Percentiles rank a stretch among this genome's conserved stretches.
These are phyloP conservation scores for Primulina eburnea DNA, from an alignment of 257 asterid species.

Conservation along the genomic window DNA sequence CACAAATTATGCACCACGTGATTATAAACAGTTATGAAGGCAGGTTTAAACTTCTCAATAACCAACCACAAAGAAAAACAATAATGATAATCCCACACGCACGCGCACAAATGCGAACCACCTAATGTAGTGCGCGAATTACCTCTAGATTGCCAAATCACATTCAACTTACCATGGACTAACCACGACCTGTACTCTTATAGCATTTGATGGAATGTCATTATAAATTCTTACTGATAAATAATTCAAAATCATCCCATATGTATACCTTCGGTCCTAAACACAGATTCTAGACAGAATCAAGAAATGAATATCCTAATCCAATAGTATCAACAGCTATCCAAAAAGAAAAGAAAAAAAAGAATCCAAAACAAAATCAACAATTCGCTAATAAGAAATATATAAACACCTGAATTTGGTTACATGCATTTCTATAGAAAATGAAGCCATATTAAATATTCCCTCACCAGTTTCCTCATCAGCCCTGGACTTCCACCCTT, in stretches of 20 bases:
- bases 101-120: neutral
- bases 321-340: slow-evolving; percentile 19
- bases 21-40: slow-evolving; percentile 3
- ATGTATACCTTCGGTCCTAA: neutral
- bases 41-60: neutral
- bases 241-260: neutral
- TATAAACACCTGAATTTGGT: slow-evolving; percentile 17
- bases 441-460: slow-evolving; percentile 15
- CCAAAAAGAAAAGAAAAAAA: neutral
- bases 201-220: neutral
- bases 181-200: slow-evolving; percentile 8
- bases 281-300: slow-evolving; percentile 4
- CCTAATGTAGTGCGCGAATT: neutral
- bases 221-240: neutral
- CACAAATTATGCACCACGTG: slow-evolving; percentile 16
- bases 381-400: neutral
- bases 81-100: neutral
- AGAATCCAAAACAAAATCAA: neutral
- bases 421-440: slow-evolving; percentile 2
- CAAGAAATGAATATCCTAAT: slow-evolving; percentile 2
- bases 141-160: slow-evolving; percentile 9
- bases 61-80: slow-evolving; percentile 8
- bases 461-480: slow-evolving; percentile 83
- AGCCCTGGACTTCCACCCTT: slow-evolving; percentile 75
- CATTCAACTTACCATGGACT: slow-evolving; percentile 8